A percentile compares a stretch with the other conserved stretches of the same genome.
Conservation (phyloP, 768 basidiomycete genomes). For the Pluteus cervinus region DNA sequence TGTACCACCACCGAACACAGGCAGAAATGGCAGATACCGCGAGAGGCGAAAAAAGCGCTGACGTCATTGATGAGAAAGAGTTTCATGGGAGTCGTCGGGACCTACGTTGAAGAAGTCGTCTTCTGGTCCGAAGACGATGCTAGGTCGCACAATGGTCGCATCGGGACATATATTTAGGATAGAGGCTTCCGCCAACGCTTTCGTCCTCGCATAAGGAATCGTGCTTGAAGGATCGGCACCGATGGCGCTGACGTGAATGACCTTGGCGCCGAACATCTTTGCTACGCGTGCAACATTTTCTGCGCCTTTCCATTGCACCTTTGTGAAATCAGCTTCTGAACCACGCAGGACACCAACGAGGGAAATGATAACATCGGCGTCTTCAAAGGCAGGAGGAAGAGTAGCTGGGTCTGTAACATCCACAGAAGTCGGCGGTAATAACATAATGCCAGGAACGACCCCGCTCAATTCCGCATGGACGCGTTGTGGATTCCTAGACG, state of each 20-base stretch:
- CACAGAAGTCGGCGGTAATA: constrained; percentile 36
- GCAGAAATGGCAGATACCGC: constrained; percentile 58
- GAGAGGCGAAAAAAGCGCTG: constrained; percentile 63
- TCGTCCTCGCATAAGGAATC: constrained; percentile 57
- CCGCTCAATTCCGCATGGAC: constrained; percentile 26
- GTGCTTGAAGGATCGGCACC: constrained; percentile 56
- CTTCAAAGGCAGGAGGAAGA: constrained; percentile 42
- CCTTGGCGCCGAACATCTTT: constrained; percentile 44
- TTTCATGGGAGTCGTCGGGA: constrained; percentile 16
- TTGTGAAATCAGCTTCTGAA: constrained; percentile 46
- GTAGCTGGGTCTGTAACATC: constrained; percentile 53
- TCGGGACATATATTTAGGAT: constrained; percentile 38
- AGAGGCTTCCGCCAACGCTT: constrained; percentile 54
- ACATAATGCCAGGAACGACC: constrained; percentile 23
- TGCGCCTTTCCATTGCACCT: constrained; percentile 59
- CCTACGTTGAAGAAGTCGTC: constrained; percentile 72
- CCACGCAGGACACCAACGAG: constrained; percentile 68
- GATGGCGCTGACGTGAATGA: constrained; percentile 68
- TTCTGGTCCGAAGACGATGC: constrained; percentile 70
- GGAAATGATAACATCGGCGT: constrained; percentile 55
- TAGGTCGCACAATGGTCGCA: constrained; percentile 64
- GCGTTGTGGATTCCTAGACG: constrained; percentile 50
- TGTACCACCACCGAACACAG: constrained; percentile 70
- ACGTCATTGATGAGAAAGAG: not conserved
- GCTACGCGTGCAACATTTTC: constrained; percentile 58